phyloP scores from a whole-genome alignment of 768 basidiomycete species.

The Amyloporia xantha region DNA sequence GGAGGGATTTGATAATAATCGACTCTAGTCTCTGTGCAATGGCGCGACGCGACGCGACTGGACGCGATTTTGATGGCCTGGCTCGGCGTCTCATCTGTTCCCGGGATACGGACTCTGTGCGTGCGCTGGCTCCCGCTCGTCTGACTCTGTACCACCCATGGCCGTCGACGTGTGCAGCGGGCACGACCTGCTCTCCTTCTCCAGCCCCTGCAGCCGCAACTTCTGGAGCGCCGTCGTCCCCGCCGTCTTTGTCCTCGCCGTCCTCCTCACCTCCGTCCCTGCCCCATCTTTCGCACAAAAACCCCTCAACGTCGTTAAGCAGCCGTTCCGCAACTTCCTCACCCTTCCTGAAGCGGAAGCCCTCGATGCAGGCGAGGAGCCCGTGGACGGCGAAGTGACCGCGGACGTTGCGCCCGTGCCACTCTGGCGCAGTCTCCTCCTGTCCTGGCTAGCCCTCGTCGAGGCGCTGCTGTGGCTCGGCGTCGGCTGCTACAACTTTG shows the following conservation, averaged over 20 bases:
- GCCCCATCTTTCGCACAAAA: conserved; percentile 10
- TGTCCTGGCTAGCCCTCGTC: conserved; percentile 48
- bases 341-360: conserved; percentile 24
- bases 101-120: no score
- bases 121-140: not conserved
- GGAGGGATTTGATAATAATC: no score
- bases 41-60: no score
- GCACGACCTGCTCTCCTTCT: conserved; percentile 13
- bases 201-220: conserved; percentile 19
- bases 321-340: conserved; percentile 20
- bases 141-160: not conserved
- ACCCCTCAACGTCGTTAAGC: conserved; percentile 3
- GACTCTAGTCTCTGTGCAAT: no score
- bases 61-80: no score
- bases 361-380: conserved; percentile 9
- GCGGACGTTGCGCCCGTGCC: conserved; percentile 25
- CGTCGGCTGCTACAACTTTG: conserved; percentile 46
- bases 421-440: conserved; percentile 56
- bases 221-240: conserved; percentile 25
- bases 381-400: not conserved
- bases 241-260: conserved; percentile 16
- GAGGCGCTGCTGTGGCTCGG: conserved; percentile 55
- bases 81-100: no score
- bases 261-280: conserved; percentile 12
- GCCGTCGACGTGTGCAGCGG: not conserved